These are phyloP conservation scores for Mariannaea elegans DNA, from an alignment of 2,329 filamentous ascomycete genomes.

Conservation along the genomic window DNA sequence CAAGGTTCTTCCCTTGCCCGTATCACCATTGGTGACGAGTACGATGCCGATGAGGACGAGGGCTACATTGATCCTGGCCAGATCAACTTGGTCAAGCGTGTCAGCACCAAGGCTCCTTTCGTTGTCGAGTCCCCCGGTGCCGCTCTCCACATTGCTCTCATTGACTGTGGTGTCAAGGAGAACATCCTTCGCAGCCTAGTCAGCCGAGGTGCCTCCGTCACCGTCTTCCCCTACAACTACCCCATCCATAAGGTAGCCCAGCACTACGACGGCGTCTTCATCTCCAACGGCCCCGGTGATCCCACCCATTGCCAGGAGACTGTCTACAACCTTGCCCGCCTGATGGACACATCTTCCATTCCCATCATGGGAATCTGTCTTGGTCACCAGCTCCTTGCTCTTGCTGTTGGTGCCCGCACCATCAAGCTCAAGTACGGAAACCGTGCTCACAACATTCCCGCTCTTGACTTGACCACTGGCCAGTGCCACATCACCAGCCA, in stretches of 20 bases:
- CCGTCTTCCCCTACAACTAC: slow-evolving; percentile 95
- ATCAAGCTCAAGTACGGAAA: slow-evolving; percentile 99
- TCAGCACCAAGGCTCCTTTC: slow-evolving; percentile 98
- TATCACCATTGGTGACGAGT: slow-evolving; percentile 96
- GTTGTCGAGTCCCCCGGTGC: slow-evolving; percentile 87
- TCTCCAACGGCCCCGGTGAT: slow-evolving; percentile 98
- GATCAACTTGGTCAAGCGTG: slow-evolving; percentile 95
- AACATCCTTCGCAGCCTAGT: slow-evolving; percentile 97
- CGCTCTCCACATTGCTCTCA: slow-evolving; percentile 88
- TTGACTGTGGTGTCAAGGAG: slow-evolving; percentile 99
- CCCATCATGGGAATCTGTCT: slow-evolving; percentile 98
- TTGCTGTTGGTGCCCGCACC: slow-evolving; percentile 85
- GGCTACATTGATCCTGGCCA: slow-evolving; percentile 93
- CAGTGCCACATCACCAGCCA: slow-evolving; percentile 99
- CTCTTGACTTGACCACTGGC: slow-evolving; percentile 91
- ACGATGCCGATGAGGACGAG: slow-evolving; percentile 98
- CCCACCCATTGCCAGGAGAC: slow-evolving; percentile 96
- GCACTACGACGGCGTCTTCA: slow-evolving; percentile 98
- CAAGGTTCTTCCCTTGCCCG: slow-evolving; percentile 94
- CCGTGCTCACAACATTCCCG: slow-evolving; percentile 97
- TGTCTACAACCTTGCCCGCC: slow-evolving; percentile 87
- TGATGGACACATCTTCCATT: slow-evolving; percentile 91
- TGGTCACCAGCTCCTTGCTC: slow-evolving; percentile 90
- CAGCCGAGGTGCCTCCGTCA: slow-evolving; percentile 88
- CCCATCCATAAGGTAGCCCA: slow-evolving; percentile 98